These are phyloP conservation scores for Zarea fungicola DNA, from an alignment of 2,329 filamentous ascomycete genomes.

Conservation along the genomic window DNA sequence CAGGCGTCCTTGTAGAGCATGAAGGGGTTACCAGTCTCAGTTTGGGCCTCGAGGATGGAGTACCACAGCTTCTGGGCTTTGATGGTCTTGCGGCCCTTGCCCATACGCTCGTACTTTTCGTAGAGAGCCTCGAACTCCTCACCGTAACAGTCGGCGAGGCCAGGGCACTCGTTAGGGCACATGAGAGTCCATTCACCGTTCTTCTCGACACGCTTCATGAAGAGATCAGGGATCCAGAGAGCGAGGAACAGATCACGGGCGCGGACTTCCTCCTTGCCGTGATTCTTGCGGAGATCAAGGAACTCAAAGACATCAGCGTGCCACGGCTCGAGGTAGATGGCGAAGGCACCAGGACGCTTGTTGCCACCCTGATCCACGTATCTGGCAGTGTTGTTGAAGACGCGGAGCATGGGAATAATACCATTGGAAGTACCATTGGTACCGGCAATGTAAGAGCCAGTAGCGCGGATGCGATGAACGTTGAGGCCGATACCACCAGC, in stretches of 20 bases:
- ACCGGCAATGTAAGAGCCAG: conserved; percentile 94
- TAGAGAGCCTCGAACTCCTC: conserved; percentile 96
- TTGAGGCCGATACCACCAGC: conserved; percentile 97
- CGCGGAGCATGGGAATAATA: conserved; percentile 93
- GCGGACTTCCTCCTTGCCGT: conserved; percentile 96
- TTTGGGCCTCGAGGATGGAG: conserved; percentile 95
- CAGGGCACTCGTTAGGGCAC: conserved; percentile 95
- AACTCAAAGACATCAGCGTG: conserved; percentile 97
- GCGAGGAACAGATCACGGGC: conserved; percentile 97
- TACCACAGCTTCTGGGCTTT: conserved; percentile 99
- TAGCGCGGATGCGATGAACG: conserved; percentile 92
- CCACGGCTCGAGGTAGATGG: conserved; percentile 98
- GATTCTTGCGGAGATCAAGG: conserved; percentile 97
- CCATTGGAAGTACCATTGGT: conserved; percentile 98
- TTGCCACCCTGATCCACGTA: conserved; percentile 99
- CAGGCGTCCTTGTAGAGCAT: conserved; percentile 99
- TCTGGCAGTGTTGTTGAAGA: conserved; percentile 98
- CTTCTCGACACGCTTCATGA: conserved; percentile 99
- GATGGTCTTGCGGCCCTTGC: conserved; percentile 81
- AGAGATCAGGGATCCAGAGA: conserved; percentile 96
- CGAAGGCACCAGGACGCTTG: conserved; percentile 97
- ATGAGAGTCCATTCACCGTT: conserved; percentile 97
- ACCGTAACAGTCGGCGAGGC: conserved; percentile 92
- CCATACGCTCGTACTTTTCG: conserved; percentile 84
- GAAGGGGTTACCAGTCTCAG: conserved; percentile 97